Conservation (phyloP, 1,284 basidiomycete species). For the Marasmius oreades region DNA sequence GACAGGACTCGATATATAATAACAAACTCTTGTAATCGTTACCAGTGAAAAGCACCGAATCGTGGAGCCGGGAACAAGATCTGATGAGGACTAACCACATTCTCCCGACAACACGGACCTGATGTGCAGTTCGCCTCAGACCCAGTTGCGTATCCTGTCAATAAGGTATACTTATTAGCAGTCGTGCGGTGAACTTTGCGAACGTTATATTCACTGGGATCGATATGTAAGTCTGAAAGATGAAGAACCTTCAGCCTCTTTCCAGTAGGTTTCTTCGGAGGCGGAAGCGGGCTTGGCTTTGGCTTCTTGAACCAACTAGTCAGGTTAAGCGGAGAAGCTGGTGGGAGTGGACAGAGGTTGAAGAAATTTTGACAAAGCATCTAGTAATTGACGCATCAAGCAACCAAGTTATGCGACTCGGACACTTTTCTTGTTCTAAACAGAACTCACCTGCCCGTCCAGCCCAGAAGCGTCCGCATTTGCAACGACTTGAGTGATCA, state of each 20-base stretch:
- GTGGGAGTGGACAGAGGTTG: slow-evolving; percentile 46
- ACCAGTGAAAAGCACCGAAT: slow-evolving; percentile 66
- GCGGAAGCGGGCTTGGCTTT: slow-evolving; percentile 63
- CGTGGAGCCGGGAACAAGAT: slow-evolving; percentile 59
- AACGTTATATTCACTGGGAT: slow-evolving; percentile 45
- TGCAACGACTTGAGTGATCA: slow-evolving; percentile 65
- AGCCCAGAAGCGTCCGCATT: slow-evolving; percentile 64
- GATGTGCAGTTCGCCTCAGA: slow-evolving; percentile 72
- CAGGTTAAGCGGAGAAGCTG: slow-evolving; percentile 48
- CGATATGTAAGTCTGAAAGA: slow-evolving; percentile 76
- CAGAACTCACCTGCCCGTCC: slow-evolving; percentile 57
- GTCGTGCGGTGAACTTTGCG: not conserved
- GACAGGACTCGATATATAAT: not conserved
- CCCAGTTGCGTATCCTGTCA: slow-evolving; percentile 65
- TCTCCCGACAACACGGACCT: slow-evolving; percentile 70
- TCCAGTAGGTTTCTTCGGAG: slow-evolving; percentile 53
- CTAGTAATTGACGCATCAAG: slow-evolving; percentile 25
- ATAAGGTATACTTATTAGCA: not conserved
- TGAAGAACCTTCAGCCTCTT: slow-evolving; percentile 72
- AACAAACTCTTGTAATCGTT: not conserved
- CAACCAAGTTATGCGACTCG: not conserved
- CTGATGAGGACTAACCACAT: slow-evolving; percentile 49
- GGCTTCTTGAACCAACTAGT: slow-evolving; percentile 61
- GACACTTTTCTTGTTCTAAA: not conserved
- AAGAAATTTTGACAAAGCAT: slow-evolving; percentile 56